A percentile compares a stretch with the other conserved stretches of the same genome.
phyloP scores from a whole-genome alignment of 331 rosid species.

The Quercus lobata region DNA sequence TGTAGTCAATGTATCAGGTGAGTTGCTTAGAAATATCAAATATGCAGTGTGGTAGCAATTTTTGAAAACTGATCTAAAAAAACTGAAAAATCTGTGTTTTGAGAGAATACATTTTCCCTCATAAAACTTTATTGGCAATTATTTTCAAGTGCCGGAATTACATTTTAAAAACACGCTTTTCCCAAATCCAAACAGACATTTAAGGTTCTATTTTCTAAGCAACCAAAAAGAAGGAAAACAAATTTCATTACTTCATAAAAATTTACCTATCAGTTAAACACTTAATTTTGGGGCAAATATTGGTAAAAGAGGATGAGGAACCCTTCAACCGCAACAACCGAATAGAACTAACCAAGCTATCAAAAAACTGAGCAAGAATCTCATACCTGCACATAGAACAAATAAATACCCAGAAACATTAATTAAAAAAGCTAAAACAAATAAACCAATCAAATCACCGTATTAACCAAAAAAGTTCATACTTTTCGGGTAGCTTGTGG shows the following conservation, averaged over 20 bases:
- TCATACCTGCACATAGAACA: slow-evolving; percentile 46
- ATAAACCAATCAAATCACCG: background rate
- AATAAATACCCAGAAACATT: background rate
- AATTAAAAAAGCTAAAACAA: background rate
- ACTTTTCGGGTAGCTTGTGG: slow-evolving; percentile 52
- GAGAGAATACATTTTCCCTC: no score
- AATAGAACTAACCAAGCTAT: slow-evolving; percentile 54
- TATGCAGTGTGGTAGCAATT: no score
- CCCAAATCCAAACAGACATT: background rate
- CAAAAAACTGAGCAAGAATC: slow-evolving; percentile 44
- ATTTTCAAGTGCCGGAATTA: no score
- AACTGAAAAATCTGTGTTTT: no score
- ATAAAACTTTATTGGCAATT: no score
- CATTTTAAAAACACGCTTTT: background rate
- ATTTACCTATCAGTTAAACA: slow-evolving; percentile 62
- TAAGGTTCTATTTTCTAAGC: background rate
- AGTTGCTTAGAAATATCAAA: no score
- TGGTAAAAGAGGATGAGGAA: slow-evolving; percentile 33
- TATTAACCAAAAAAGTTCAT: background rate
- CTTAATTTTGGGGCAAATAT: slow-evolving; percentile 46
- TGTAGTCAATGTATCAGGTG: background rate
- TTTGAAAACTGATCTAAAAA: no score
- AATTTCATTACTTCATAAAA: background rate
- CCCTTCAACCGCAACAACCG: slow-evolving; percentile 48
- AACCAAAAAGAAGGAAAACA: background rate